These are phyloP conservation scores for Colletotrichum scovillei DNA, from an alignment of 2,329 filamentous ascomycete species.

Conservation along the genomic window DNA sequence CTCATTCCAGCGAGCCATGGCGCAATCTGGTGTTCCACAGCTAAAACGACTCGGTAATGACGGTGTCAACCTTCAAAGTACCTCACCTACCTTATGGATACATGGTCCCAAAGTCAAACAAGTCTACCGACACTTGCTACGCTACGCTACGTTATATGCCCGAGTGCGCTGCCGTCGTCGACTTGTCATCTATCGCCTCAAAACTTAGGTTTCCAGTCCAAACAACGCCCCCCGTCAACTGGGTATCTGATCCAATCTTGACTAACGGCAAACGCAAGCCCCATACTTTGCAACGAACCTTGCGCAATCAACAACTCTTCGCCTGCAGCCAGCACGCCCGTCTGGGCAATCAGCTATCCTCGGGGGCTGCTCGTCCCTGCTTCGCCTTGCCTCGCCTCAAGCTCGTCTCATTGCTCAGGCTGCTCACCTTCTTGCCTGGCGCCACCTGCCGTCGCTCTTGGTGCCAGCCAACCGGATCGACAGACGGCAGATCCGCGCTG, in stretches of 20 bases:
- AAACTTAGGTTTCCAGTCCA: conserved; percentile 16
- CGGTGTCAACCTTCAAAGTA: neutral
- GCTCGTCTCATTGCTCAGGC: conserved; percentile 11
- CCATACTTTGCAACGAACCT: conserved; percentile 33
- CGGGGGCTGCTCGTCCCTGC: neutral
- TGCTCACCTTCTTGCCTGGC: conserved; percentile 20
- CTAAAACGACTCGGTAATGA: neutral
- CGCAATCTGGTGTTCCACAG: conserved; percentile 17
- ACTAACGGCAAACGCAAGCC: conserved; percentile 34
- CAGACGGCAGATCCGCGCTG: conserved; percentile 4
- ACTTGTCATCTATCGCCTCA: neutral
- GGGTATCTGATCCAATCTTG: conserved; percentile 31
- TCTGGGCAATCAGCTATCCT: neutral
- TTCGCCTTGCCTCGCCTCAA: conserved; percentile 3
- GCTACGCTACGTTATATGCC: neutral
- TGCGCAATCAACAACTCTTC: conserved; percentile 12
- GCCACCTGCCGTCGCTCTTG: conserved; percentile 6
- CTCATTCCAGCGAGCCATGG: conserved; percentile 30
- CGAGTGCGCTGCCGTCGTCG: neutral
- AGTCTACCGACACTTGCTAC: neutral
- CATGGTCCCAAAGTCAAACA: neutral
- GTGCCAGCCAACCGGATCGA: conserved; percentile 24
- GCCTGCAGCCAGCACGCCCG: conserved; percentile 16
- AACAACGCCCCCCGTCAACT: conserved; percentile 16
- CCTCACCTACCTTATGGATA: neutral